phyloP scores from a whole-genome alignment of 1,284 basidiomycete genomes.

The Apiotrichum laibachii region DNA sequence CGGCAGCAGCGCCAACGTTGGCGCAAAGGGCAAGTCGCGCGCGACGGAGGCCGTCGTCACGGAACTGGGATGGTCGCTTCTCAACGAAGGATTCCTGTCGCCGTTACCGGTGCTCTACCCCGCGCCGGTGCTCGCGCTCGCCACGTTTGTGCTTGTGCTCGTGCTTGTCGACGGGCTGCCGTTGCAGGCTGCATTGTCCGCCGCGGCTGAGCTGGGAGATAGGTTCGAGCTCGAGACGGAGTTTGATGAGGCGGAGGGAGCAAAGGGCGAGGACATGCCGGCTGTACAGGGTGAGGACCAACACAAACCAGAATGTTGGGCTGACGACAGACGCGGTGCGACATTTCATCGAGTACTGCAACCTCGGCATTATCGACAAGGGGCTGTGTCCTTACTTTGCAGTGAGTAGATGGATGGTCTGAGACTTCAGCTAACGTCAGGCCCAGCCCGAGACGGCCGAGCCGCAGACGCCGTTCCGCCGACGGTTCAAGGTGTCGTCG shows the following conservation, averaged over 20 bases:
- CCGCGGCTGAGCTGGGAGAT: constrained; percentile 29
- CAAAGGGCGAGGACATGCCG: constrained; percentile 20
- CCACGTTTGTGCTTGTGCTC: constrained; percentile 30
- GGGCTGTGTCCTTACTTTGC: constrained; percentile 7
- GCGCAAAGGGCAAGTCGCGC: constrained; percentile 17
- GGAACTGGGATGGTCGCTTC: constrained; percentile 32
- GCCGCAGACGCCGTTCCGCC: background rate
- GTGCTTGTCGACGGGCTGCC: constrained; percentile 25
- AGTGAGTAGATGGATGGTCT: background rate
- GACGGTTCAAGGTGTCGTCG: constrained; percentile 8
- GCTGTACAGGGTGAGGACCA: constrained; percentile 26
- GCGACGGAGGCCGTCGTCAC: constrained; percentile 23
- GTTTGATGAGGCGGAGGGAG: constrained; percentile 17
- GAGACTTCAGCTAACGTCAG: constrained; percentile 2
- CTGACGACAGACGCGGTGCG: constrained; percentile 15
- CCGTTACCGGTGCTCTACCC: constrained; percentile 34
- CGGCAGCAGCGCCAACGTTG: background rate
- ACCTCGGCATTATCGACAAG: constrained; percentile 15
- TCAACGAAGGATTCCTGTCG: constrained; percentile 31
- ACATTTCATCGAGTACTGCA: constrained; percentile 18
- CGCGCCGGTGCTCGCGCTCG: constrained; percentile 29
- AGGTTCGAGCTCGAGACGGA: constrained; percentile 32
- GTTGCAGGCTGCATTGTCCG: constrained; percentile 16
- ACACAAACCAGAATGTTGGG: background rate
- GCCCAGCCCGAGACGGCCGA: background rate